Base-by-base conservation (phyloP, 768 basidiomycete species). In the Botryobasidium botryosum region DNA sequence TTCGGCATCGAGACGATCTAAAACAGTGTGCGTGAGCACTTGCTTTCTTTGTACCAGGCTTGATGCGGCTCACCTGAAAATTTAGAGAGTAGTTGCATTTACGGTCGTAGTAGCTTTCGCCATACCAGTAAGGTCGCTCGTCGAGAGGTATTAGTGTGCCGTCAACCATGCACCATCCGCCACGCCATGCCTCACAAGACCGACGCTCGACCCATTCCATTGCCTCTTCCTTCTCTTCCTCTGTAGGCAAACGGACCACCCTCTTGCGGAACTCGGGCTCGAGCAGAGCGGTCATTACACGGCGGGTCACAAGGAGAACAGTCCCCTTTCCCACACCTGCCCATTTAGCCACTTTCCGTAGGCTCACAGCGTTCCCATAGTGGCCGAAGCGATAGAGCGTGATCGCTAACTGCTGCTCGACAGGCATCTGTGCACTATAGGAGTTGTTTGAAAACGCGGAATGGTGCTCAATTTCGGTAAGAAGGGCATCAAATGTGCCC, bases 331-430 rank as follows among this genome's bases (percentile, higher is more conserved):
- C 55, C 26, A 56, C 15, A 0, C 68, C 66, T 7, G 65, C 56
- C 67, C 65, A 68, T 10, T 55, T 46, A 1, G 61, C 60, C 6
- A 68, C 59, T n/a, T 54, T 38, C 25, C 57, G 48, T 4, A 62
- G 31, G 10, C 53, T 45, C 2, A 60, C 57, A 15, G 58, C 62
- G 61, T 64, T 69, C 21, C 67, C 64, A 49, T 55, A 53, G 44
- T 62, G 62, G 2, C 65, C 64, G 52, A 67, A 65, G 1, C 59
- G 52, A 38, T 57, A 66, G 6, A 68, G 61, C 7, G 59, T 43
- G 20, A 68, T 60, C 1, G 63, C 64, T 8, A 68, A 47, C 42
- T 68, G 64, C 2, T 39, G 6, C 13, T 55, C 55, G 20, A 62
- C 44, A 18, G 58, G 50, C 7, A 54, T 45, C 45, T 63, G 62